Evolutionary conservation across 2,329 filamentous ascomycete genomes (phyloP), one percentile per base, ranked within the genome.

Genomic region (Sclerotiophoma versabilis): DNA sequence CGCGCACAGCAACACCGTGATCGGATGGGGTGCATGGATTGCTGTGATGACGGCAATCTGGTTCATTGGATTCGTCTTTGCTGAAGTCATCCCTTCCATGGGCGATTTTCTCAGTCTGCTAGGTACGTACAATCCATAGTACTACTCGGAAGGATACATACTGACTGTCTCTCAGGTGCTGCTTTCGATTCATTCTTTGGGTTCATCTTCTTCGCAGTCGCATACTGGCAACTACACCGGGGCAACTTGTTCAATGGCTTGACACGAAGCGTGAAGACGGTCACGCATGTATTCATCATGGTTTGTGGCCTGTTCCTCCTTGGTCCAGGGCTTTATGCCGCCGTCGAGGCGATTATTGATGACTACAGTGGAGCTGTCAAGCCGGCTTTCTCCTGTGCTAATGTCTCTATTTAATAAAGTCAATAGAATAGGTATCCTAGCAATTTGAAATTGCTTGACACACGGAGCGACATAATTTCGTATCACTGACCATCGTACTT

Each of bases 51-150:
- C 84, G 12, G 74, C 71, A 0, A 90, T 87, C 3, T 96, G 93
- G 93, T 76, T 93, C 15, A 62, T 89, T 12, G 92, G 91, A 3
- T 96, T 96, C 74, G 85, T 96, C 70, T 93, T 96, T 64, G 90
- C 93, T 0, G 90, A 96, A 73, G 88, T 96, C 38, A 96, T 96
- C 66, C 92, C 92, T 0, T 96, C 96, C 81, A 96, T 96, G 78
- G 88, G 87, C 11, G 42, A 45, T 14, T 43, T 43, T 12, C 39
- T 43, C n/a, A 42, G 38, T 19, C 38, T 42, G 12, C 5, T 42
- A 10, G 25, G 42, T 45, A 45, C 4, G 29, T 34, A 27, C 7
- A 9, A 12, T 32, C 4, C 9, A 32, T n/a, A 32, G 7, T 12
- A 32, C 7, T 5, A 10, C 25, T n/a, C n/a, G n/a, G n/a, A n/a